These are phyloP conservation scores for Ceratocystis colombiana DNA, from an alignment of 2,329 filamentous ascomycete species.

Conservation along the genomic window DNA sequence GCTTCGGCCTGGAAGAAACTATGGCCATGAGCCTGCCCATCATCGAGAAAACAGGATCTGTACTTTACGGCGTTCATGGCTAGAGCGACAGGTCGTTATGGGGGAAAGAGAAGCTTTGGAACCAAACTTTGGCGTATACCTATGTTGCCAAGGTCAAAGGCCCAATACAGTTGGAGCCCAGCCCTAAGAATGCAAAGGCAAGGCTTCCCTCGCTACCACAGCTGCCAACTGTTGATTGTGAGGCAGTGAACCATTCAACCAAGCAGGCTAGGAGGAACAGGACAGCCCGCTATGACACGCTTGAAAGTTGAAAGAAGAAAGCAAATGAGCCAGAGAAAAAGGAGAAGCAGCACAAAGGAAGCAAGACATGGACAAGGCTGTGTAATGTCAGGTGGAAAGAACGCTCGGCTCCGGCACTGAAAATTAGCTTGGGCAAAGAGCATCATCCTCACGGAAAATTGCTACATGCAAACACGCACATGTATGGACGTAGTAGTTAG, in stretches of 20 bases:
- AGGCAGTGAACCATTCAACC: not conserved
- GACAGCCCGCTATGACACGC: not conserved
- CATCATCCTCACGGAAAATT: too few species aligned
- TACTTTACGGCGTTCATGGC: not conserved
- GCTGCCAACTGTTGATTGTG: not conserved
- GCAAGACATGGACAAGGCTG: not conserved
- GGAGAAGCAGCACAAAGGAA: not conserved
- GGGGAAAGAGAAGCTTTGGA: not conserved
- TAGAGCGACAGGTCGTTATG: not conserved
- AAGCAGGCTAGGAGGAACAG: not conserved
- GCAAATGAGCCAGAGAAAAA: not conserved
- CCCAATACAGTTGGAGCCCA: not conserved
- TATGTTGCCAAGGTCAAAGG: too few species aligned
- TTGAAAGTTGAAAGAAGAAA: not conserved
- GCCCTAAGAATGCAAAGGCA: not conserved
- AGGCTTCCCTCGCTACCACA: not conserved
- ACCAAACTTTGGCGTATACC: not conserved
- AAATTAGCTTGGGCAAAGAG: not conserved
- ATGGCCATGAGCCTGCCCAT: not conserved
- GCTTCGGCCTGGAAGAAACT: too few species aligned
- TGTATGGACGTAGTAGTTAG: not conserved
- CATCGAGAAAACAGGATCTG: not conserved
- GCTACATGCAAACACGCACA: not conserved
- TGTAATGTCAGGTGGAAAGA: not conserved
- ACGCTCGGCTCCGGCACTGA: constrained; percentile 4